Evolutionary conservation across 441 rosid genomes (phyloP).

Genomic region (Eugenia klotzschiana): DNA sequence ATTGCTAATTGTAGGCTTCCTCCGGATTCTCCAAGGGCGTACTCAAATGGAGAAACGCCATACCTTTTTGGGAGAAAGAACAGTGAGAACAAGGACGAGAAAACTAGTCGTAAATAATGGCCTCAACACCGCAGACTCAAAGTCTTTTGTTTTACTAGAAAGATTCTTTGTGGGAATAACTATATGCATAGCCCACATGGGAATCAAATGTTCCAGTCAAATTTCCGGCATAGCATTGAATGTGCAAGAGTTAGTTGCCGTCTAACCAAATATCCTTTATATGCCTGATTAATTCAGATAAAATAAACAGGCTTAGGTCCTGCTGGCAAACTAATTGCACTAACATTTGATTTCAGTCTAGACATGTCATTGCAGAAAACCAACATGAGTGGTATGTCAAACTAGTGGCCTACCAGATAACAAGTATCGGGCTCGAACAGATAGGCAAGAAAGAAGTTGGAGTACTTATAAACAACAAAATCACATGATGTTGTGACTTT

Average conservation of each 20-base stretch:
- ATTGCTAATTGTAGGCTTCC: conserved; percentile 93
- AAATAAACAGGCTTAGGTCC: not conserved
- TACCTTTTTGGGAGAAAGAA: conserved; percentile 32
- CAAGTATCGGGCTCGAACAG: not conserved
- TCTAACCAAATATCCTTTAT: not conserved
- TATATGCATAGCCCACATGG: not conserved
- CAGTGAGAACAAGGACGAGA: not conserved
- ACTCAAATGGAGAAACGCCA: conserved; percentile 89
- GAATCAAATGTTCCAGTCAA: not conserved
- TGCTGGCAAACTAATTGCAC: not conserved
- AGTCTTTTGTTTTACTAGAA: not conserved
- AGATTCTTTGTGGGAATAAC: not conserved
- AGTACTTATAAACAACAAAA: not conserved
- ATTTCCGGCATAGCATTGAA: not conserved
- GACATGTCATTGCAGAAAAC: not conserved
- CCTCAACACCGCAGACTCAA: not conserved
- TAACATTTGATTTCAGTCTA: not conserved
- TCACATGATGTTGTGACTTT: not conserved
- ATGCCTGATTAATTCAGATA: not conserved
- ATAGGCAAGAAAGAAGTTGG: not conserved
- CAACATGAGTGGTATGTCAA: not conserved
- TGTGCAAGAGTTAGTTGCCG: not conserved
- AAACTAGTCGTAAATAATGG: not conserved
- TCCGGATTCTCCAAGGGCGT: conserved; percentile 93
- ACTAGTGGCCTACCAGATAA: not conserved